A percentile compares a stretch with the other conserved stretches of the same genome.
Conservation (phyloP, 1,139 yeast genomes). For the Zygosaccharomyces sapae region DNA sequence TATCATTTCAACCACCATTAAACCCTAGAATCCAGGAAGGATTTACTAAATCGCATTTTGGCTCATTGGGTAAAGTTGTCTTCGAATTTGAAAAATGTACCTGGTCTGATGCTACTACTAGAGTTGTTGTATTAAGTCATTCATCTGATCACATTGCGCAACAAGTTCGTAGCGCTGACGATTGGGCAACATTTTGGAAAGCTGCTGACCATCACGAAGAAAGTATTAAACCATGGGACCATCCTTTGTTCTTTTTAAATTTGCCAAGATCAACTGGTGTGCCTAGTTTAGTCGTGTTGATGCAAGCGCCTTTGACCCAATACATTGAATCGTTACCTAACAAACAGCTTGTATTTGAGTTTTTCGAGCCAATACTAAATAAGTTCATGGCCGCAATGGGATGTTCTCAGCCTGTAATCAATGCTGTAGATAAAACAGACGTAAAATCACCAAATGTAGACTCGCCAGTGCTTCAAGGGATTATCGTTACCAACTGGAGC, state of each 20-base stretch:
- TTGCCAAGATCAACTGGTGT: slow-evolving; percentile 38
- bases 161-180: slow-evolving; percentile 18
- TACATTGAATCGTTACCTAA: slow-evolving; percentile 39
- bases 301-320: slow-evolving; percentile 67
- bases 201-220: slow-evolving; percentile 6
- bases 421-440: slow-evolving; percentile 15
- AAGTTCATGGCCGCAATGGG: slow-evolving; percentile 25
- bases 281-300: slow-evolving; percentile 55
- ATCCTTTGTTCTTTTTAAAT: slow-evolving; percentile 51
- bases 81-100: slow-evolving; percentile 64
- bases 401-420: slow-evolving; percentile 16
- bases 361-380: slow-evolving; percentile 43
- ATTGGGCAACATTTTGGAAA: slow-evolving; percentile 16
- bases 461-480: slow-evolving; percentile 48
- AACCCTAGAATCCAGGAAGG: slow-evolving; percentile 47
- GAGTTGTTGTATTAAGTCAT: slow-evolving; percentile 24
- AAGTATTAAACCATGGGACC: slow-evolving; percentile 40
- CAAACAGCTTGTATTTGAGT: slow-evolving; percentile 42
- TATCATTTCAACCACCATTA: slow-evolving; percentile 57
- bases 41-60: slow-evolving; percentile 53
- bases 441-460: slow-evolving; percentile 10
- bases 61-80: slow-evolving; percentile 71
- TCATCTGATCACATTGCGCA: slow-evolving; percentile 17
- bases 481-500: slow-evolving; percentile 65
- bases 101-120: slow-evolving; percentile 50